Evolutionary conservation across 2,329 filamentous ascomycete species (phyloP).

Genomic region (Fusarium siculi): DNA sequence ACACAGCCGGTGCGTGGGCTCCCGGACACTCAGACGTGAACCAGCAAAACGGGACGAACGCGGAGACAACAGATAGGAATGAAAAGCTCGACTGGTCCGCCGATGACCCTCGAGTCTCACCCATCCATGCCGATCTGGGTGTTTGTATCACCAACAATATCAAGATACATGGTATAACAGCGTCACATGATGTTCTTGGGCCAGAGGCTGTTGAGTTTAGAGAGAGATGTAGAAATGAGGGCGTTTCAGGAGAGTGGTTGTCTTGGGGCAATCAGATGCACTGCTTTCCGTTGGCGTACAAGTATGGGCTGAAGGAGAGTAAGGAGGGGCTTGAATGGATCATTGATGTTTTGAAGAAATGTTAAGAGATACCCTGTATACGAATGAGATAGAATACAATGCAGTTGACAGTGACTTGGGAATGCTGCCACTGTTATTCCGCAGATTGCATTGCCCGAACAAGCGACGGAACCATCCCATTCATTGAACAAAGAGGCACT

Average conservation of each 20-base stretch:
- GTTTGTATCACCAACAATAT: slow-evolving; percentile 49
- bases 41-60: neutral
- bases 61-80: accelerated
- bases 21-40: neutral
- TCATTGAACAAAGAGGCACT: accelerated
- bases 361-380: neutral
- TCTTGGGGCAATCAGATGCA: slow-evolving; percentile 71
- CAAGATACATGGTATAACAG: slow-evolving; percentile 62
- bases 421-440: neutral
- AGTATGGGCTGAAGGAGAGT: slow-evolving; percentile 60
- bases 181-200: slow-evolving; percentile 62
- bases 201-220: slow-evolving; percentile 63
- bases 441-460: neutral
- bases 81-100: slow-evolving; percentile 29
- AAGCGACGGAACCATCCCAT: accelerated
- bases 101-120: slow-evolving; percentile 59
- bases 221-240: slow-evolving; percentile 54
- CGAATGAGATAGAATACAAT: neutral
- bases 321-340: slow-evolving; percentile 41
- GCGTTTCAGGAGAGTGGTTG: slow-evolving; percentile 64
- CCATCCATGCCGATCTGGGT: slow-evolving; percentile 56
- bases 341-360: slow-evolving; percentile 16
- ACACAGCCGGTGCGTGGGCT: slow-evolving; percentile 43
- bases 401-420: neutral
- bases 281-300: slow-evolving; percentile 63